Percentiles rank a stretch among this genome's conserved stretches.
phyloP scores from a whole-genome alignment of 164 flowering plant species.

The Berberis thunbergii region DNA sequence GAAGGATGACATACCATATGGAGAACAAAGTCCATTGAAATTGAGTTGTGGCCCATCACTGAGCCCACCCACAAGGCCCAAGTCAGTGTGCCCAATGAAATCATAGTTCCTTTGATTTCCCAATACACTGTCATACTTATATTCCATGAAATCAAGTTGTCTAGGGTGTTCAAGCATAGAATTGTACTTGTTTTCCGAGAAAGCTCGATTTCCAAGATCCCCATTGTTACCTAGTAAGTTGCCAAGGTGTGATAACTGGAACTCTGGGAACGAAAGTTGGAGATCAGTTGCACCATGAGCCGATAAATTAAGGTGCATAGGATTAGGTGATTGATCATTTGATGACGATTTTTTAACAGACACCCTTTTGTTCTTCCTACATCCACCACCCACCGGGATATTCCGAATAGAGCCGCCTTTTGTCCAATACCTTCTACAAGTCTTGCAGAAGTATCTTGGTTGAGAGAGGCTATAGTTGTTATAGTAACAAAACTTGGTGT shows the following conservation, averaged over 20 bases:
- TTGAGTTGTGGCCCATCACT: slow-evolving; percentile 22
- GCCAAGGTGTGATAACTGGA: slow-evolving; percentile 31
- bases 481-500: slow-evolving; percentile 83
- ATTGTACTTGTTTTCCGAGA: slow-evolving; percentile 23
- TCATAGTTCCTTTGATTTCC: slow-evolving; percentile 28
- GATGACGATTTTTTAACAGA: slow-evolving; percentile 24
- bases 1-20: slow-evolving; percentile 14
- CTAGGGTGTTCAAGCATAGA: slow-evolving; percentile 11
- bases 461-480: slow-evolving; percentile 83
- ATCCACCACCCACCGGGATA: slow-evolving; percentile 82
- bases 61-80: slow-evolving; percentile 29
- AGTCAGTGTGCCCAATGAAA: slow-evolving; percentile 31
- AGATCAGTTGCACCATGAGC: slow-evolving; percentile 27
- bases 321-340: slow-evolving; percentile 16
- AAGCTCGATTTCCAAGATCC: slow-evolving; percentile 9
- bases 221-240: slow-evolving; percentile 16
- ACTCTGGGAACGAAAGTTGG: slow-evolving; percentile 45
- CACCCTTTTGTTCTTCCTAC: slow-evolving; percentile 54
- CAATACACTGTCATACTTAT: slow-evolving; percentile 25
- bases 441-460: slow-evolving; percentile 80
- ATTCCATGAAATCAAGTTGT: slow-evolving; percentile 42
- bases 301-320: slow-evolving; percentile 2
- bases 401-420: slow-evolving; percentile 74
- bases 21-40: slow-evolving; percentile 28
- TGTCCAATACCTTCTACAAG: slow-evolving; percentile 81